These are phyloP conservation scores for Aechmea fasciata DNA, from an alignment of 176 grass and related monocot species.

Conservation along the genomic window DNA sequence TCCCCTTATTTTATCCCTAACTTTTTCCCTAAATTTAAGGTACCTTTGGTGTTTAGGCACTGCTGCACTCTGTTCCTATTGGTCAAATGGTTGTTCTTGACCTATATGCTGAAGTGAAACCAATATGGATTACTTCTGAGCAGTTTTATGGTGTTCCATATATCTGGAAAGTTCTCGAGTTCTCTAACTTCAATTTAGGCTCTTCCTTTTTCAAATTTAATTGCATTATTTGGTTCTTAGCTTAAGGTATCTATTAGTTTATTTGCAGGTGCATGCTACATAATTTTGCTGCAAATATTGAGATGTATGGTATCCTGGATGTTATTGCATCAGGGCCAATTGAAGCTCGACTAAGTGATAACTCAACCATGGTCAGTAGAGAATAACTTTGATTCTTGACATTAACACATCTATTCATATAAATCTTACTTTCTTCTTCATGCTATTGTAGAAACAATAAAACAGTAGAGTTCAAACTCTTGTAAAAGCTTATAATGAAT, in stretches of 20 bases:
- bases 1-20: background rate
- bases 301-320: conserved; percentile 87
- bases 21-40: conserved; percentile 1
- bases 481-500: too few relatives aligned
- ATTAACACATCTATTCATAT: too few relatives aligned
- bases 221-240: conserved; percentile 8
- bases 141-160: conserved; percentile 92
- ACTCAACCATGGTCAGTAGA: conserved; percentile 69
- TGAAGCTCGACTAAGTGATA: conserved; percentile 67
- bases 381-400: background rate
- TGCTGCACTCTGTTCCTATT: conserved; percentile 81
- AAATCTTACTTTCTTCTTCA: too few relatives aligned
- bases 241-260: background rate
- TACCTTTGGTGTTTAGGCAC: conserved; percentile 39
- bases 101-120: conserved; percentile 91
- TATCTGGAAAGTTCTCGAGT: conserved; percentile 61
- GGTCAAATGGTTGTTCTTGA: conserved; percentile 87
- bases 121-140: conserved; percentile 68
- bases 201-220: conserved; percentile 4
- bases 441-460: too few relatives aligned
- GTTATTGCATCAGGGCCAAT: conserved; percentile 58
- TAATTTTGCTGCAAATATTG: conserved; percentile 85
- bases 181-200: background rate
- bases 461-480: too few relatives aligned
- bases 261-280: conserved; percentile 87